Percentiles rank a stretch among this genome's conserved stretches.
These are phyloP conservation scores for Neurospora sublineolata DNA, from an alignment of 495 filamentous ascomycete species.

Conservation along the genomic window DNA sequence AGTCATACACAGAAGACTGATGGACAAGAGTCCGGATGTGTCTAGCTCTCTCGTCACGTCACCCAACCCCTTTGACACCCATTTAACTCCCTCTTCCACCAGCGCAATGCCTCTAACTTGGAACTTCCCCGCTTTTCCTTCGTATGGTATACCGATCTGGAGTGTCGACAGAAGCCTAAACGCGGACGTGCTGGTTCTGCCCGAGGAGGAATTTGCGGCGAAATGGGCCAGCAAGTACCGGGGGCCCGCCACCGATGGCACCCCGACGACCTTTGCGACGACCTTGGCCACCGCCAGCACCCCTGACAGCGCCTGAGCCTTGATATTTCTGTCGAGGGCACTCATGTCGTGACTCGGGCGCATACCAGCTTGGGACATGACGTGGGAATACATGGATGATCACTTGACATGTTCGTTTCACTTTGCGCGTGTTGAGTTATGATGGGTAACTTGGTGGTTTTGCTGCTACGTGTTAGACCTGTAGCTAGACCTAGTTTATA, in stretches of 20 bases:
- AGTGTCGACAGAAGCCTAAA: too few species aligned
- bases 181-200: background rate
- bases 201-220: background rate
- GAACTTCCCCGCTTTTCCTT: too few species aligned
- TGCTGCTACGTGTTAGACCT: too few species aligned
- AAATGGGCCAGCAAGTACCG: background rate
- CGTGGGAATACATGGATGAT: background rate
- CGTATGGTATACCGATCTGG: too few species aligned
- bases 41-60: background rate
- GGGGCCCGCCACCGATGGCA: background rate
- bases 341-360: slow-evolving; percentile 2
- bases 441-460: too few species aligned
- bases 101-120: too few species aligned
- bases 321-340: too few species aligned
- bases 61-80: background rate
- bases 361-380: background rate
- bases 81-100: too few species aligned
- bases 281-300: background rate
- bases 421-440: too few species aligned
- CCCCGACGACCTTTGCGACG: too few species aligned
- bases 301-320: background rate
- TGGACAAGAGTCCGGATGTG: background rate
- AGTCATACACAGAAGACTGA: background rate
- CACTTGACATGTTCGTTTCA: too few species aligned
- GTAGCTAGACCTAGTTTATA: too few species aligned